Base-by-base conservation (phyloP, 2,329 filamentous ascomycete species). In the Aureobasidium sp. region DNA sequence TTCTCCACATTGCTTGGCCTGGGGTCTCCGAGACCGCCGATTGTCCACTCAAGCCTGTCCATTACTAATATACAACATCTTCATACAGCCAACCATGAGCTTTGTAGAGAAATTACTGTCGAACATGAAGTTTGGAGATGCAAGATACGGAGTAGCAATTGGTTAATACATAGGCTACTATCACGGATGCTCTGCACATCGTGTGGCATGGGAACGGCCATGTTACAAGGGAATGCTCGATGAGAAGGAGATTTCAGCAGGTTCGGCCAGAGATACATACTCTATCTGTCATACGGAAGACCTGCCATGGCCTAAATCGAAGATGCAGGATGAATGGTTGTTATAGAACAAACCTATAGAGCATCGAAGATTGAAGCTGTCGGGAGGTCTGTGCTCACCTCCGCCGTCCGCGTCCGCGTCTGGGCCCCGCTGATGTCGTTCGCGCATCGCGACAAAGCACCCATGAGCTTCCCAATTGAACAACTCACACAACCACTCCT, bases 1-100 rank as follows among this genome's bases (percentile, higher is more conserved):
- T 9, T 47, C 58, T 50, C 58, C 58, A 61, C 58, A 61, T 50
- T 59, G 43, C 42, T 47, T 47, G 42, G 36, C 42, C 45, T 33
- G 54, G 36, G 25, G 54, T 43, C 54, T 43, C 36, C 54, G 38
- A 43, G 18, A n/a, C 58, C 58, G 47, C 58, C 47, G 43, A n/a
- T 45, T n/a, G 20, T 10, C 50, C 50, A 40, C 58, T 50, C n/a
- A n/a, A n/a, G n/a, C n/a, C n/a, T n/a, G n/a, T 97, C 86, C 58
- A 61, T 61, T 50, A 50, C 29, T 61, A 61, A 50, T 50, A 13
- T 3, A 13, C 47, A n/a, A 31, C 9, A 48, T 50, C 25, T 97
- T 97, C 72, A 99, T 89, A 77, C 96, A n/a, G n/a, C n/a, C n/a
- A n/a, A n/a, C n/a, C n/a, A n/a, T n/a, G n/a, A n/a, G n/a, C n/a